Base-by-base conservation (phyloP, 1,139 yeast species). In the Pichia sp. region DNA sequence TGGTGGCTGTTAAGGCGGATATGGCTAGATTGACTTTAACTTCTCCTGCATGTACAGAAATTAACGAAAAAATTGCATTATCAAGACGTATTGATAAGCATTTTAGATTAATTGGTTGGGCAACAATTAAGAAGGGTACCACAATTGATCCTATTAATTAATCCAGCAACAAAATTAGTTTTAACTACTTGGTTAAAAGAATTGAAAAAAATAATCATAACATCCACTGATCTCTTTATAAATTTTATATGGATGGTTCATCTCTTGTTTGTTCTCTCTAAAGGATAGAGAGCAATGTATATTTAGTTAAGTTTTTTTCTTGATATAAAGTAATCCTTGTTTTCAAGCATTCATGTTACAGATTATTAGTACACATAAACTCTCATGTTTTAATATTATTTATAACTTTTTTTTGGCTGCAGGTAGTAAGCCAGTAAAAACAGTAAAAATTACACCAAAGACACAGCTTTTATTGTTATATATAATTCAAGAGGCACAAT, bases 21-120 rank as follows among this genome's bases (percentile, higher is more conserved):
- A 87, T 92, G 97, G 98, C 98, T 48, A 88, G 97, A 76, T 78
- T 94, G 64, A 90, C 89, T 66, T 80, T 94, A 66, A 90, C 97
- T 43, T 84, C 96, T 43, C 98, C 99, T 49, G 98, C 98, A 42
- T 94, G 99, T 81, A 92, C 99, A 42, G 97, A 90, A 73, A 79
- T 92, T 51, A 87, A 94, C 60, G 98, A 94, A 74, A 90, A 94
- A 84, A 90, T 94, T 70, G 99, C 99, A 45, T 76, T 94, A 65
- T 89, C 97, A 41, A 86, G 99, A 79, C 90, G 98, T 80, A 94
- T 94, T 62, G 99, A 92, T 67, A 92, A 90, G 80, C 99, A 94
- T 71, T 94, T 97, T 96, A 94, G 99, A 78, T 79, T 94, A 69
- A 94, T 94, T 73, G 99, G 99, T 62, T 94, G 99, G 99, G 99